phyloP scores from a whole-genome alignment of 306 rosid genomes.

The Bauhinia variegata region DNA sequence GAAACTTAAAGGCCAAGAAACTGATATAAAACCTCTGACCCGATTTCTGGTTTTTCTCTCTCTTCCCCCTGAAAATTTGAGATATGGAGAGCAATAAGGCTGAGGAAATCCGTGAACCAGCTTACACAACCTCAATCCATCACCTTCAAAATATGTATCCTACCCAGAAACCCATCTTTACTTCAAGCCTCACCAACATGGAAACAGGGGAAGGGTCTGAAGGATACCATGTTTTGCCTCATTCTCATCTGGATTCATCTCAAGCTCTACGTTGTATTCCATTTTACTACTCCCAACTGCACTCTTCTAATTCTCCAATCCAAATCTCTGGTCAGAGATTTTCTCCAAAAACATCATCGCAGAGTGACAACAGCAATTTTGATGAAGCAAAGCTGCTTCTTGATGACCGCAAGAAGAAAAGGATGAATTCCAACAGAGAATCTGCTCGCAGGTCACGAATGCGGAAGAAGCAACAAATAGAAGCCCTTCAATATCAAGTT shows the following conservation, averaged over 20 bases:
- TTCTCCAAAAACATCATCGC: conserved; percentile 44
- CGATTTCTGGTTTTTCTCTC: conserved; percentile 6
- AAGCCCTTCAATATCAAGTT: conserved; percentile 42
- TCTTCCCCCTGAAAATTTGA: conserved; percentile 14
- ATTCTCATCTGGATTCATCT: conserved; percentile 30
- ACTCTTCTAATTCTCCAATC: conserved; percentile 34
- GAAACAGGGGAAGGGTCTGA: conserved; percentile 32
- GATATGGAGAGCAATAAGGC: conserved; percentile 38
- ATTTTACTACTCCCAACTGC: conserved; percentile 39
- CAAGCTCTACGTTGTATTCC: conserved; percentile 39
- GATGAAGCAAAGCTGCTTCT: conserved; percentile 65
- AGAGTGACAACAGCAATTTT: conserved; percentile 58
- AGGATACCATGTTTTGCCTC: conserved; percentile 12
- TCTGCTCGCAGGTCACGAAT: conserved; percentile 72
- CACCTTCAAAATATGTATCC: conserved; percentile 28
- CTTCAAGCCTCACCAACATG: conserved; percentile 34
- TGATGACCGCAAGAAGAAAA: conserved; percentile 67
- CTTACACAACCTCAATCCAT: conserved; percentile 31
- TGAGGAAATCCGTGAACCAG: conserved; percentile 32
- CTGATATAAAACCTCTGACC: conserved; percentile 13
- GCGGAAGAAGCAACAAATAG: conserved; percentile 65
- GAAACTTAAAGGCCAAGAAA: conserved; percentile 39
- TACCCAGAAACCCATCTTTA: conserved; percentile 23
- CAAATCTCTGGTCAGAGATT: conserved; percentile 36
- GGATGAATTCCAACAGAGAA: conserved; percentile 85